These are phyloP conservation scores for Trichophyton benhamiae DNA, from an alignment of 2,329 filamentous ascomycete genomes.

Conservation along the genomic window DNA sequence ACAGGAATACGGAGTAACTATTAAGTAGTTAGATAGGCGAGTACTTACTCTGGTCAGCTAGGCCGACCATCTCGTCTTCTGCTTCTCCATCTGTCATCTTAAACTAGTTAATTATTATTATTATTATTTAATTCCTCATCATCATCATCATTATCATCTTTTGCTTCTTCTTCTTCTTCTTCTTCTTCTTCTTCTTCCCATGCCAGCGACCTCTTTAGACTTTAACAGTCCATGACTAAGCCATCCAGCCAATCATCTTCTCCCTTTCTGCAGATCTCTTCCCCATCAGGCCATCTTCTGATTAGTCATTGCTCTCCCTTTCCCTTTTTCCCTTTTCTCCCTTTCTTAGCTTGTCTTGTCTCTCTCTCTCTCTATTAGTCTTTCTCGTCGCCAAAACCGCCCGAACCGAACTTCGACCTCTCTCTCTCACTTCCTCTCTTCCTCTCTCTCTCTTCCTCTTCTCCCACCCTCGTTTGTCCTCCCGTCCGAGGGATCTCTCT, in stretches of 20 bases:
- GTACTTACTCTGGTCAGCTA: no score
- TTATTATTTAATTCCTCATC: background rate
- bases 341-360: no score
- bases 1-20: no score
- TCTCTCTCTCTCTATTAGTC: no score
- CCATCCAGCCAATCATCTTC: background rate
- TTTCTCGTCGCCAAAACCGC: background rate
- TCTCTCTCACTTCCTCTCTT: slow-evolving; percentile 10
- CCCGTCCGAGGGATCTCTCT: slow-evolving; percentile 13
- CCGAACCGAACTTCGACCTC: background rate
- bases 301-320: background rate
- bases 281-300: background rate
- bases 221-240: background rate
- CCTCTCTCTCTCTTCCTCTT: slow-evolving; percentile 19
- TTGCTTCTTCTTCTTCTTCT: background rate
- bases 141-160: background rate
- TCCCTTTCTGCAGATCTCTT: background rate
- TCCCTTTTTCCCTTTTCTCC: background rate
- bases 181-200: background rate
- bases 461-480: slow-evolving; percentile 20
- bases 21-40: no score
- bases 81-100: background rate
- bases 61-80: background rate
- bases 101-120: no score
- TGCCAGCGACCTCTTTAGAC: background rate